Conservation (phyloP, 169 alveolate genomes). For the Eimeria sp. region DNA sequence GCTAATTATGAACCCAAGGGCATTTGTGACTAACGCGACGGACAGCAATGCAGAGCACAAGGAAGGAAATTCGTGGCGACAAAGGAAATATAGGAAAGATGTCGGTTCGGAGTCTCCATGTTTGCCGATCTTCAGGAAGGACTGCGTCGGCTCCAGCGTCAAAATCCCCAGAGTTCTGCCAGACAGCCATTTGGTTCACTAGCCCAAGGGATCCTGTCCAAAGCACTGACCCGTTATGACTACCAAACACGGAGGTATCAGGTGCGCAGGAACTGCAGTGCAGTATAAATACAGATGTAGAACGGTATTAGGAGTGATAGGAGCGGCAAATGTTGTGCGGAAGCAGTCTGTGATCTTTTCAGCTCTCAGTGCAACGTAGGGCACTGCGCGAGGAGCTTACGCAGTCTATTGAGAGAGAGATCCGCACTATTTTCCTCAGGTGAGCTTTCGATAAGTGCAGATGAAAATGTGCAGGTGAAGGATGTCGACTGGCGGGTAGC, state of each 20-base stretch:
- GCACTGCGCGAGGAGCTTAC: conserved; percentile 43
- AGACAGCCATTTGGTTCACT: conserved; percentile 2
- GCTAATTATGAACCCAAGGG: background rate
- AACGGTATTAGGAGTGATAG: background rate
- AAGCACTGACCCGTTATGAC: conserved; percentile 49
- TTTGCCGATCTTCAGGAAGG: conserved; percentile 13
- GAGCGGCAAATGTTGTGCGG: background rate
- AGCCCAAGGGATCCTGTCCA: background rate
- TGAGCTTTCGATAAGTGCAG: background rate
- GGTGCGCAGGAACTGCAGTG: background rate
- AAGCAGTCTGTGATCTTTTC: background rate
- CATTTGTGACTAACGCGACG: background rate
- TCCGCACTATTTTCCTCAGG: conserved; percentile 22
- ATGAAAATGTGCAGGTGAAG: background rate
- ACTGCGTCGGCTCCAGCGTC: conserved; percentile 2
- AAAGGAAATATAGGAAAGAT: background rate
- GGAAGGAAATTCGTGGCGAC: too few relatives aligned
- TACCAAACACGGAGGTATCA: conserved; percentile 62
- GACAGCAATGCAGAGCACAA: background rate
- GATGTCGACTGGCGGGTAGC: background rate
- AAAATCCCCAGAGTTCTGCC: background rate
- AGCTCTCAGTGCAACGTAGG: conserved; percentile 55
- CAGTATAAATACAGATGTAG: background rate
- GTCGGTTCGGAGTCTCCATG: background rate
- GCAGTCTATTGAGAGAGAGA: conserved; percentile 19